Evolutionary conservation across 495 filamentous ascomycete species (phyloP), one percentile per base, ranked within the genome.

Genomic region (Hyaloscypha hepaticicola): DNA sequence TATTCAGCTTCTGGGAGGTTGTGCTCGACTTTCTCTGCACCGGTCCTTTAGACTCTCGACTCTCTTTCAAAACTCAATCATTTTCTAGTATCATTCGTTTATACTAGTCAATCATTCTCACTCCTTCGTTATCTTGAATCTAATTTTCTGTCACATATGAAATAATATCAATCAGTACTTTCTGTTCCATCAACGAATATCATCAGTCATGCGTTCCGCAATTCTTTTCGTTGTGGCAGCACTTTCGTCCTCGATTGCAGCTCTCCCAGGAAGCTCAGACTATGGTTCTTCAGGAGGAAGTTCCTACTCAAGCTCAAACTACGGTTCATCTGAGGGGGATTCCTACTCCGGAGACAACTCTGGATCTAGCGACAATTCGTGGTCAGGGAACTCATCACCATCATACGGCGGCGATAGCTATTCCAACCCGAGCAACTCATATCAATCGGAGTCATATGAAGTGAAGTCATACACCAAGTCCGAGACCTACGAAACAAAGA

Each of bases 21-120:
- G 21, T 53, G 50, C 11, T 25, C 25, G 21, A 9, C 25, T 53
- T 27, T 53, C 22, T 53, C 50, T 53, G 12, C 1, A 53, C 50
- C 50, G 50, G 21, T 53, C 25, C 25, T 53, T 53, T 21, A 53
- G 50, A 9, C 50, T 53, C n/a, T 27, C 25, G 22, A 26, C 50
- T 21, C 7, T 53, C 25, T 8, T 27, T 53, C 50, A 14, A 45
- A 45, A 9, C 12, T 25, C 5, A 2, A 11, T 53, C 25, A 27
- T 53, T 53, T 19, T 53, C 50, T 53, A 53, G 50, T 53, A 53
- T 53, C 50, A 53, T 53, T 53, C 50, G 50, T 53, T 53, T 14
- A 4, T 53, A 53, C 50, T 53, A 53, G 50, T 53, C 50, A 25
- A 53, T 27, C 50, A 45, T n/a, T n/a, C 19, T 45, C 50, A 53